Conservation (phyloP, 805 yeast species). For the Kazachstania taianensis region DNA sequence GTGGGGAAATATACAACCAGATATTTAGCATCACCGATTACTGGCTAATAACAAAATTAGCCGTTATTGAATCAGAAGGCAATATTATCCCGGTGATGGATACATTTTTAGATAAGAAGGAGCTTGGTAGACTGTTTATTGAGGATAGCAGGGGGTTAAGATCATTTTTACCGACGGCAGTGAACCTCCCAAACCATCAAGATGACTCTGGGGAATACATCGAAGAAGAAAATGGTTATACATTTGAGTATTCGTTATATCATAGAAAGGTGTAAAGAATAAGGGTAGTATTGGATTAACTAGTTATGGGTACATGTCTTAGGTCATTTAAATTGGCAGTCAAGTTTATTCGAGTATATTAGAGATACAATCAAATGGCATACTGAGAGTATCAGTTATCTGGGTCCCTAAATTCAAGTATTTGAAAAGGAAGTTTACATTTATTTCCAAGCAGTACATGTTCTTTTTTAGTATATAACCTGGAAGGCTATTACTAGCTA, state of each 20-base stretch:
- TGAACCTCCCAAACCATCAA: slow-evolving; percentile 32
- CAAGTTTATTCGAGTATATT: no score
- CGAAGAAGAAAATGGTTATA: slow-evolving; percentile 38
- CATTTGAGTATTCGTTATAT: slow-evolving; percentile 57
- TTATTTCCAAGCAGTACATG: no score
- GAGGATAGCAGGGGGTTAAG: slow-evolving; percentile 30
- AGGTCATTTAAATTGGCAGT: no score
- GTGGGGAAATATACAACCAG: slow-evolving; percentile 73
- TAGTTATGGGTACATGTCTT: no score
- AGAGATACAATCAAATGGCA: no score
- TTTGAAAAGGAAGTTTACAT: no score
- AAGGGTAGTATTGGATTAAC: no score
- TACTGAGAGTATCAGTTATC: no score
- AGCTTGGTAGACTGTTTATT: slow-evolving; percentile 11
- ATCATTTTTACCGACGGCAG: slow-evolving; percentile 21
- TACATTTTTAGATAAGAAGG: slow-evolving; percentile 44
- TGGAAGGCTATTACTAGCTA: no score
- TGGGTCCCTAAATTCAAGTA: no score
- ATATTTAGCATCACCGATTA: slow-evolving; percentile 40
- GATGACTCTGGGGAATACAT: slow-evolving; percentile 31
- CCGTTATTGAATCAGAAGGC: slow-evolving; percentile 18
- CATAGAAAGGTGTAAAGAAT: no score
- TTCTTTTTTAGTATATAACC: no score
- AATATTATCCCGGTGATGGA: slow-evolving; percentile 46
- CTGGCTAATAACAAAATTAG: slow-evolving; percentile 62